phyloP scores from a whole-genome alignment of 225 moss, liverwort and hornwort species.

The Ulota crispa region DNA sequence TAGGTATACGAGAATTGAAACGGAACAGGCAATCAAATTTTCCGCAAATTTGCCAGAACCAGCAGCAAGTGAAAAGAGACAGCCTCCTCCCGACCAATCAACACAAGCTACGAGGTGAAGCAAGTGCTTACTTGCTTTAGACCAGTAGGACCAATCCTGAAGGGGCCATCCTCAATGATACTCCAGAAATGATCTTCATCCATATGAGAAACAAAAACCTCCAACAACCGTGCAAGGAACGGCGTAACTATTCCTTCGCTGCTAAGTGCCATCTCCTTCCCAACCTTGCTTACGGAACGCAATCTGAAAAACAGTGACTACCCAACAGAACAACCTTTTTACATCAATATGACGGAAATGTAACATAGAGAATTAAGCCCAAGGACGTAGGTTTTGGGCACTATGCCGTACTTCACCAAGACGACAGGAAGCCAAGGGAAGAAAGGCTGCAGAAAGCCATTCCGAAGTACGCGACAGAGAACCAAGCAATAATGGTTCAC shows the following conservation, averaged over 20 bases:
- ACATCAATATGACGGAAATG: neutral
- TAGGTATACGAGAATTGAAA: neutral
- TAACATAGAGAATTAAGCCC: neutral
- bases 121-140: constrained; percentile 62
- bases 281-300: constrained; percentile 45
- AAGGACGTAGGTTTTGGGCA: neutral
- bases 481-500: neutral
- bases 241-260: constrained; percentile 47
- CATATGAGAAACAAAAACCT: constrained; percentile 63
- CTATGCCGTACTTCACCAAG: neutral
- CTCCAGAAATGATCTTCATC: constrained; percentile 68
- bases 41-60: neutral
- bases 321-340: constrained; percentile 15
- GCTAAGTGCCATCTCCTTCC: constrained; percentile 50
- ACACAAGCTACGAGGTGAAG: neutral
- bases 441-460: neutral
- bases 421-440: constrained; percentile 1
- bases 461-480: neutral
- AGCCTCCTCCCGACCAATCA: neutral
- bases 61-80: neutral
- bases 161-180: constrained; percentile 70
- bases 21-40: neutral
- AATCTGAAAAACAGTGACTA: constrained; percentile 75
- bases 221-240: constrained; percentile 63
- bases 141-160: constrained; percentile 70